phyloP scores from a whole-genome alignment of 2,329 filamentous ascomycete genomes.

The Alternaria brassicicola region DNA sequence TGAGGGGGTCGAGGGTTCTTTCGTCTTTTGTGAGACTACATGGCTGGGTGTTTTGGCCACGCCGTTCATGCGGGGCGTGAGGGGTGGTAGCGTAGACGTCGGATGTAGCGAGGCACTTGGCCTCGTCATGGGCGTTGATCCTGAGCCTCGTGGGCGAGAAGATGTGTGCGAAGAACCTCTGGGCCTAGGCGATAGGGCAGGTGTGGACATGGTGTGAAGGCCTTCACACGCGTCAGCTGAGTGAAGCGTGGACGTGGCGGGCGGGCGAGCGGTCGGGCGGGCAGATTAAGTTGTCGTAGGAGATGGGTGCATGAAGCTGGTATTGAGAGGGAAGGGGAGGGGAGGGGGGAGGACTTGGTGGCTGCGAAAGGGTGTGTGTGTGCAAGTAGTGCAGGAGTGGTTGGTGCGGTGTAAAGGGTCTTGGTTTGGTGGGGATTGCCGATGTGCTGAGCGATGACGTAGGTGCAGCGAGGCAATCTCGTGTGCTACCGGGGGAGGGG shows the following conservation, averaged over 20 bases:
- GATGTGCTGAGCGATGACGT: slow-evolving; percentile 14
- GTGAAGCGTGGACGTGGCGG: slow-evolving; percentile 20
- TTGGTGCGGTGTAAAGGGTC: slow-evolving; percentile 10
- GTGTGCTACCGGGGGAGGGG: not conserved
- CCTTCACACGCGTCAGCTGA: slow-evolving; percentile 10
- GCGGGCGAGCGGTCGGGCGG: slow-evolving; percentile 1
- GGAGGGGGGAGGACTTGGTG: slow-evolving; percentile 18
- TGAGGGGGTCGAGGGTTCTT: slow-evolving; percentile 58
- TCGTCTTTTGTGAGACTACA: slow-evolving; percentile 28
- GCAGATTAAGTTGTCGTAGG: slow-evolving; percentile 18
- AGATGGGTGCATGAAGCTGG: slow-evolving; percentile 35
- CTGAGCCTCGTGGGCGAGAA: slow-evolving; percentile 29
- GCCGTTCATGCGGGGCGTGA: slow-evolving; percentile 43
- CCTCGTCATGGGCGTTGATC: slow-evolving; percentile 40
- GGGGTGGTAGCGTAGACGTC: slow-evolving; percentile 29
- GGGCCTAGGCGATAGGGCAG: slow-evolving; percentile 42
- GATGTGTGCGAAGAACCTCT: slow-evolving; percentile 37
- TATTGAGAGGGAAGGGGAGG: too few relatives aligned
- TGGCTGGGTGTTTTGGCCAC: slow-evolving; percentile 42
- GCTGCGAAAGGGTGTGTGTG: not conserved
- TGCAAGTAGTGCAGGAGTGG: slow-evolving; percentile 6
- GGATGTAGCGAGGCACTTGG: slow-evolving; percentile 36
- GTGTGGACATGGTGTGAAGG: slow-evolving; percentile 41
- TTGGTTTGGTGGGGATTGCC: slow-evolving; percentile 16
- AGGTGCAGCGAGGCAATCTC: slow-evolving; percentile 6